These are phyloP conservation scores for Fusarium kyushuense DNA, from an alignment of 2,329 filamentous ascomycete species.

Conservation along the genomic window DNA sequence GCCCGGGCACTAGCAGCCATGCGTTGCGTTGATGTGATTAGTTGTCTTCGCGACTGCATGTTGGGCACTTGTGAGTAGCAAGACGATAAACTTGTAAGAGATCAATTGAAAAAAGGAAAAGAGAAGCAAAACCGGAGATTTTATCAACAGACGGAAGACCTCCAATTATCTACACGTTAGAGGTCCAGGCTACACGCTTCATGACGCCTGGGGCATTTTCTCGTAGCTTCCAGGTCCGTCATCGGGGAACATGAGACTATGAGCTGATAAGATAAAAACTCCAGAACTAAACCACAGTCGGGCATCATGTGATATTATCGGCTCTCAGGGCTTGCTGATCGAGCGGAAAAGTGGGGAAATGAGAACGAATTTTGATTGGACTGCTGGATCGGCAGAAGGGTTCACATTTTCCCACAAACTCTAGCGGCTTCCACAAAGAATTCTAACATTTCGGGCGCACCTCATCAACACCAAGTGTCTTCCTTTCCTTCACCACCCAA, in stretches of 20 bases:
- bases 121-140: slow-evolving; percentile 13
- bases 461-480: slow-evolving; percentile 53
- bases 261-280: too few relatives aligned
- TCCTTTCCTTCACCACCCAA: slow-evolving; percentile 54
- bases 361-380: slow-evolving; percentile 21
- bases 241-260: slow-evolving; percentile 21
- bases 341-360: too few relatives aligned
- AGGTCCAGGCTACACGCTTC: slow-evolving; percentile 39
- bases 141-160: slow-evolving; percentile 11
- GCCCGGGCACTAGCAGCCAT: slow-evolving; percentile 50
- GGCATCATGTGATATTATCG: too few relatives aligned
- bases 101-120: slow-evolving; percentile 7
- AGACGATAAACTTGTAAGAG: slow-evolving; percentile 2
- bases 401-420: slow-evolving; percentile 61
- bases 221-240: slow-evolving; percentile 54
- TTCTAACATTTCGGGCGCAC: slow-evolving; percentile 56
- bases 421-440: slow-evolving; percentile 58
- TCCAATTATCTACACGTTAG: slow-evolving; percentile 40
- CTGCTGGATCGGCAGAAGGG: too few relatives aligned
- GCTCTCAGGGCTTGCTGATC: too few relatives aligned
- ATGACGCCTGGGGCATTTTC: slow-evolving; percentile 53
- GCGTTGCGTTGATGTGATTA: slow-evolving; percentile 55
- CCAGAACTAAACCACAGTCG: too few relatives aligned
- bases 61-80: slow-evolving; percentile 30
- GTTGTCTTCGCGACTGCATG: slow-evolving; percentile 59